These are phyloP conservation scores for Fusarium buharicum DNA, from an alignment of 2,329 filamentous ascomycete genomes.

Conservation along the genomic window DNA sequence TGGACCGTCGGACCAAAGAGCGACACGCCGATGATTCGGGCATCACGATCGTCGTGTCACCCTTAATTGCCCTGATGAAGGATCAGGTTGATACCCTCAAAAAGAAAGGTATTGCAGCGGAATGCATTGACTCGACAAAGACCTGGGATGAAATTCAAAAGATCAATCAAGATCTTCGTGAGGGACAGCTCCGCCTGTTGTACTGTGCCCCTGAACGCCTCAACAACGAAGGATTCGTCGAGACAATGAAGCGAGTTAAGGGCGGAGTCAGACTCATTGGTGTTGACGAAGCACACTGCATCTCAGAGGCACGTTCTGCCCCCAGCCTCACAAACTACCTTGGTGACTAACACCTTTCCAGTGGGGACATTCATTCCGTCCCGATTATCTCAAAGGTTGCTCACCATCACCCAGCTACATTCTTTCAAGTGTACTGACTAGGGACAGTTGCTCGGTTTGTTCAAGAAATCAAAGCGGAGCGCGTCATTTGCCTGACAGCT, in stretches of 20 bases:
- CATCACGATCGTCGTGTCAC: slow-evolving; percentile 66
- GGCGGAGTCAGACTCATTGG: slow-evolving; percentile 67
- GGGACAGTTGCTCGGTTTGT: slow-evolving; percentile 63
- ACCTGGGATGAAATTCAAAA: slow-evolving; percentile 57
- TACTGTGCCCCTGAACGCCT: slow-evolving; percentile 70
- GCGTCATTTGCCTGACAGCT: slow-evolving; percentile 69
- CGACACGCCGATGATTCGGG: slow-evolving; percentile 52
- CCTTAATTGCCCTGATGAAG: slow-evolving; percentile 68
- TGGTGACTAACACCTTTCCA: slow-evolving; percentile 28
- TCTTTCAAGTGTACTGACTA: neutral
- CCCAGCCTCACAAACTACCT: rapidly evolving
- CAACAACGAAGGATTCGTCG: slow-evolving; percentile 70
- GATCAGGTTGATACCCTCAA: slow-evolving; percentile 67
- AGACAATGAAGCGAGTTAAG: slow-evolving; percentile 63
- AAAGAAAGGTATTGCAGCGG: slow-evolving; percentile 61
- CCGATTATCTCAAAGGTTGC: slow-evolving; percentile 61
- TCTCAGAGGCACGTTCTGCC: slow-evolving; percentile 52
- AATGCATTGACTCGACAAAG: slow-evolving; percentile 67
- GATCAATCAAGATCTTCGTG: slow-evolving; percentile 52
- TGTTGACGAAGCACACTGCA: slow-evolving; percentile 68
- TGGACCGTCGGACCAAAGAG: slow-evolving; percentile 50
- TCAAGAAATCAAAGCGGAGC: slow-evolving; percentile 65
- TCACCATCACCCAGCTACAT: slow-evolving; percentile 12
- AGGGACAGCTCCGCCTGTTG: slow-evolving; percentile 62
- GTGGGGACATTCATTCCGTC: slow-evolving; percentile 62